Base-by-base conservation (phyloP, 2,329 filamentous ascomycete species). In the Arthrobotrys conoides region DNA sequence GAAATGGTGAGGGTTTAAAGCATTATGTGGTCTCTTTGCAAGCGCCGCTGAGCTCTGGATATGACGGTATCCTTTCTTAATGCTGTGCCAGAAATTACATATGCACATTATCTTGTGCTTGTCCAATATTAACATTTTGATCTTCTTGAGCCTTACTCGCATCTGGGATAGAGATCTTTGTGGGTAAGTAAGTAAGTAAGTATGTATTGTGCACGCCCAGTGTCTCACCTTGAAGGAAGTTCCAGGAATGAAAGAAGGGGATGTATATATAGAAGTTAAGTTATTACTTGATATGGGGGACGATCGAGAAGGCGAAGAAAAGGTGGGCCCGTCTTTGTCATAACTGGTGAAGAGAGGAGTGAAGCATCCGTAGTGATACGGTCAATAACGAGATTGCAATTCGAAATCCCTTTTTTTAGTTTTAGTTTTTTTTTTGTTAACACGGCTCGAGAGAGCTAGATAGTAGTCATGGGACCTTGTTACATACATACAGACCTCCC, bases 381-480 rank as follows among this genome's bases (percentile, higher is more conserved):
- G 70, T 73, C 61, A 27, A 49, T 71, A 67, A 73, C 49, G 33
- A 63, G 41, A 61, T 61, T 61, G 5, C 33, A 41, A 61, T 61
- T 30, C 36, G 20, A 3, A 24, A 27, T 44, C n/a, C 30, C 8
- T 36, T 36, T 36, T 36, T 30, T 36, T 59, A 41, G 46, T 61
- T 55, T 61, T 70, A 70, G 66, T 69, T 36, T 59, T 59, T 57
- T 61, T 55, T 61, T 70, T 61, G 66, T 69, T 57, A 36, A 51
- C 46, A 61, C 38, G 51, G 57, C 61, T 44, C 36, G 36, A n/a
- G 33, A 33, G 27, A n/a, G n/a, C n/a, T n/a, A n/a, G n/a, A 3
- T 22, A 38, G 53, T 49, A 61, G 63, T 73, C 70, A 73, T 73
- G 70, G 63, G 70, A 73, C 70, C 70, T 66, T n/a, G 44, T 59